A percentile compares a stretch with the other conserved stretches of the same genome.
These are phyloP conservation scores for Monosporascus cannonballus DNA, from an alignment of 2,329 filamentous ascomycete species.

Conservation along the genomic window DNA sequence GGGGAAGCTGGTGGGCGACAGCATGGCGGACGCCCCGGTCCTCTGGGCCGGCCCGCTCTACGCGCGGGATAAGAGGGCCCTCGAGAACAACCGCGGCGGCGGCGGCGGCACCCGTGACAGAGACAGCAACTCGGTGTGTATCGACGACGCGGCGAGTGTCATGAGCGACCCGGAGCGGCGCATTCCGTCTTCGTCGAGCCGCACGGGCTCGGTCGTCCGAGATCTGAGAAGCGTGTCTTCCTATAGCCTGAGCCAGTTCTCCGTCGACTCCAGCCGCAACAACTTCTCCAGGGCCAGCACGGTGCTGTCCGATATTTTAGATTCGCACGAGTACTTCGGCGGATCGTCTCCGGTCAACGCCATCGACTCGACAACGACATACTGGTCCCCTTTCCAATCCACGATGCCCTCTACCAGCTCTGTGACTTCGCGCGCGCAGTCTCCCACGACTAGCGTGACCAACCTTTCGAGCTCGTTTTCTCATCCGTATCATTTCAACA, in stretches of 20 bases:
- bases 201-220: conserved; percentile 46
- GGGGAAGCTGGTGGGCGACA: conserved; percentile 77
- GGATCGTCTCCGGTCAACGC: conserved; percentile 61
- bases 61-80: conserved; percentile 63
- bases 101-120: conserved; percentile 32
- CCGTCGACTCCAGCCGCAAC: conserved; percentile 63
- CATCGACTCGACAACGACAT: conserved; percentile 71
- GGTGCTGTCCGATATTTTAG: conserved; percentile 58
- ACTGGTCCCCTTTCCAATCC: conserved; percentile 83
- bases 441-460: conserved; percentile 55
- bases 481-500: conserved; percentile 33
- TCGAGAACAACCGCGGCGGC: conserved; percentile 35
- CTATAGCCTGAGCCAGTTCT: conserved; percentile 62
- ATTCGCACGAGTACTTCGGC: conserved; percentile 67
- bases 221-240: conserved; percentile 53
- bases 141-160: conserved; percentile 47
- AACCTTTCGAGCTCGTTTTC: conserved; percentile 49
- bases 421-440: conserved; percentile 52
- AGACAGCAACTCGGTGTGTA: conserved; percentile 35
- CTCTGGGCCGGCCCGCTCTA: conserved; percentile 91
- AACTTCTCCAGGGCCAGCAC: conserved; percentile 51
- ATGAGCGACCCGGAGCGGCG: conserved; percentile 50
- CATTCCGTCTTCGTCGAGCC: conserved; percentile 34
- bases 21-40: conserved; percentile 76
- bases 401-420: conserved; percentile 59